Percentiles rank a stretch among this genome's conserved stretches.
Evolutionary conservation across 2,329 filamentous ascomycete genomes (phyloP).

Genomic region (Beauveria australis): DNA sequence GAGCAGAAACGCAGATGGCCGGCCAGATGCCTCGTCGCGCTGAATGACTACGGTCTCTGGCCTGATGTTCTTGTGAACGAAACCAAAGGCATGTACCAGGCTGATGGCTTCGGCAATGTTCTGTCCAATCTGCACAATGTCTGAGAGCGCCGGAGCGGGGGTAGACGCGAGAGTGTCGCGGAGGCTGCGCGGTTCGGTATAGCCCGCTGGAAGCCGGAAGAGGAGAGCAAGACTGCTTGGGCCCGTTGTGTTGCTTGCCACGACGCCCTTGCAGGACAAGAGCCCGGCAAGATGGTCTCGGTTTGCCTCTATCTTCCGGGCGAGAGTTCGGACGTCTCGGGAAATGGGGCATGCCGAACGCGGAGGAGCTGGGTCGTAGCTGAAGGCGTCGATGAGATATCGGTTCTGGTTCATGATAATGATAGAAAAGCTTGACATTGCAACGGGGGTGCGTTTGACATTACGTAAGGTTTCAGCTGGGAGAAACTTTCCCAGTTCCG

Average conservation of each 20-base stretch:
- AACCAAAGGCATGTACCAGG: neutral
- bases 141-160: neutral
- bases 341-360: neutral
- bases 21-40: neutral
- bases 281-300: neutral
- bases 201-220: neutral
- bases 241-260: neutral
- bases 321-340: neutral
- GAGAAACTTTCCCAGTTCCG: no score
- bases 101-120: neutral
- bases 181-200: neutral
- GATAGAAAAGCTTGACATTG: neutral
- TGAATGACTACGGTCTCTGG: neutral
- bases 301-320: neutral
- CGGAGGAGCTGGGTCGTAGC: neutral
- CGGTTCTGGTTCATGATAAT: neutral
- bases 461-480: no score
- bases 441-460: neutral
- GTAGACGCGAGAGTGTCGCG: neutral
- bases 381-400: neutral
- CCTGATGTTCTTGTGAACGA: neutral
- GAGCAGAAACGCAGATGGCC: neutral
- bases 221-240: neutral
- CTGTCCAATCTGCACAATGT: neutral
- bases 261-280: neutral